These are phyloP conservation scores for Botrytis hyacinthi DNA, from an alignment of 2,329 filamentous ascomycete species.

Conservation along the genomic window DNA sequence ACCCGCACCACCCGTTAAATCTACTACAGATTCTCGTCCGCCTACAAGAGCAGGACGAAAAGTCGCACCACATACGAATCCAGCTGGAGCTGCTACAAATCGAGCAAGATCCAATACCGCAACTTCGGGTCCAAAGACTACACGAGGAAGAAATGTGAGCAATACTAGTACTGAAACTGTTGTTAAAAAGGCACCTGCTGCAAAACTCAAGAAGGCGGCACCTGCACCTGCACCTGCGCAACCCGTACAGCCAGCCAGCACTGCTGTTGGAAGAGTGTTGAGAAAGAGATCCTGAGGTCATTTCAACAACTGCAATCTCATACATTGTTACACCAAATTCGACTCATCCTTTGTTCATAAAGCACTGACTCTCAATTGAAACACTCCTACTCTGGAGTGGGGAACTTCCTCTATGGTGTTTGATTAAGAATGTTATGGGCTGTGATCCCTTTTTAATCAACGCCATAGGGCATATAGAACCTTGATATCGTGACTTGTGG, in stretches of 20 bases:
- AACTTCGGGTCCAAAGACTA: slow-evolving; percentile 43
- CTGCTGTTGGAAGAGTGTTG: slow-evolving; percentile 37
- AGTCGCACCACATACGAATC: slow-evolving; percentile 24
- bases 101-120: slow-evolving; percentile 38
- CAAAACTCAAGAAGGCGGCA: slow-evolving; percentile 48
- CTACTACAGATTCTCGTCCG: slow-evolving; percentile 53
- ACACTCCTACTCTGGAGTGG: slow-evolving; percentile 4
- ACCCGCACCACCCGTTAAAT: slow-evolving; percentile 52
- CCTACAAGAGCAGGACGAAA: slow-evolving; percentile 49
- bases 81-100: slow-evolving; percentile 25
- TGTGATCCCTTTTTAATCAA: slow-evolving; percentile 8
- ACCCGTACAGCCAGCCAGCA: slow-evolving; percentile 43
- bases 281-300: slow-evolving; percentile 32
- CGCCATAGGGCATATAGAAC: slow-evolving; percentile 11
- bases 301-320: not conserved
- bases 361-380: not conserved
- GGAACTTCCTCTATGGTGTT: slow-evolving; percentile 8
- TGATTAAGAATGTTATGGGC: not conserved
- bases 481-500: slow-evolving; percentile 1
- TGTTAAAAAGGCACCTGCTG: slow-evolving; percentile 46
- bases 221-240: slow-evolving; percentile 48
- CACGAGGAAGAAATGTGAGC: slow-evolving; percentile 59
- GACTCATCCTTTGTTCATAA: not conserved
- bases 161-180: slow-evolving; percentile 46
- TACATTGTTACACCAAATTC: not conserved